phyloP scores from a whole-genome alignment of 495 filamentous ascomycete species.

The Hypoxylon fragiforme region DNA sequence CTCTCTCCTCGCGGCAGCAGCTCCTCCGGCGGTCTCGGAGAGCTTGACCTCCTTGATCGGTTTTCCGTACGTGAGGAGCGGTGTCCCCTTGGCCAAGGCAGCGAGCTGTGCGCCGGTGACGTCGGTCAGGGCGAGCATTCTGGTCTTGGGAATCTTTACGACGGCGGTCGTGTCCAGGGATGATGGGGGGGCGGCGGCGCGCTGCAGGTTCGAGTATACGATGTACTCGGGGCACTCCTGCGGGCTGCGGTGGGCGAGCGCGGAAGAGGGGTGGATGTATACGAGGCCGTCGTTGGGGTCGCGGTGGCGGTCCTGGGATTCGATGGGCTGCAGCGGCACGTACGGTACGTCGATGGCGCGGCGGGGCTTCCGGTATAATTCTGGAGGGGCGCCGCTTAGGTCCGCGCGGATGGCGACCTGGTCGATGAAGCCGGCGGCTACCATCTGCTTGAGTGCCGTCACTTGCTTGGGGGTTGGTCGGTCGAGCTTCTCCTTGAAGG shows the following conservation, averaged over 20 bases:
- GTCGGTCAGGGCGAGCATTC: slow-evolving; percentile 86
- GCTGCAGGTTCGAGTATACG: slow-evolving; percentile 83
- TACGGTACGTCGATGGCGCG: slow-evolving; percentile 90
- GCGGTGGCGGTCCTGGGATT: slow-evolving; percentile 39
- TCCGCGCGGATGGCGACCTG: slow-evolving; percentile 94
- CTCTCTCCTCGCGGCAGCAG: slow-evolving; percentile 61
- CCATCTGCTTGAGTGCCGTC: slow-evolving; percentile 84
- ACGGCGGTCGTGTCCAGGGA: slow-evolving; percentile 42
- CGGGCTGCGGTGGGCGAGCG: slow-evolving; percentile 69
- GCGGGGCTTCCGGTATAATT: slow-evolving; percentile 68
- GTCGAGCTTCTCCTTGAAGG: slow-evolving; percentile 63
- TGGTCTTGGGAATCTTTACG: slow-evolving; percentile 68
- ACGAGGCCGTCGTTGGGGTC: slow-evolving; percentile 57
- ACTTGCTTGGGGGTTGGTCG: slow-evolving; percentile 72
- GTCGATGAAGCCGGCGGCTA: slow-evolving; percentile 92
- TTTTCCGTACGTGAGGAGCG: slow-evolving; percentile 83
- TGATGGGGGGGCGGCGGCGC: slow-evolving; percentile 55
- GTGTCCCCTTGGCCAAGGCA: slow-evolving; percentile 79
- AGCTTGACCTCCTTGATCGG: slow-evolving; percentile 80
- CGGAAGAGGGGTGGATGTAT: slow-evolving; percentile 84
- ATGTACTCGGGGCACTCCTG: slow-evolving; percentile 81
- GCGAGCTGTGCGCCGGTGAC: slow-evolving; percentile 76
- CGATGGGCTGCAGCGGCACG: slow-evolving; percentile 76
- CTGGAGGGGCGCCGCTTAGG: slow-evolving; percentile 72
- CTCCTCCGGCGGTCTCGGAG: no score